Evolutionary conservation across 257 asterid genomes (phyloP), one percentile per base, ranked within the genome.

Genomic region (Penstemon newberryi): DNA sequence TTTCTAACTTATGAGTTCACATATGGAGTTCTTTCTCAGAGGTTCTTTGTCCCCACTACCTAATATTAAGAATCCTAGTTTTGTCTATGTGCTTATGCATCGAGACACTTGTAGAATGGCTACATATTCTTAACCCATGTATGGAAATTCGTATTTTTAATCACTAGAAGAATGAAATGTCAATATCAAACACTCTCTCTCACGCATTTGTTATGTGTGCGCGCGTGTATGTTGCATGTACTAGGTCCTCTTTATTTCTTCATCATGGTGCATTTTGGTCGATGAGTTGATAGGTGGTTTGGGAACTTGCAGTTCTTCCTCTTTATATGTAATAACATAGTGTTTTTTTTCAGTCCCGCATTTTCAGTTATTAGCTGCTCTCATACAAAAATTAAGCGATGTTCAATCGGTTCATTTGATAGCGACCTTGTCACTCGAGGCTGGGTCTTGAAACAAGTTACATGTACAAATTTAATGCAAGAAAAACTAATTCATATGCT

Each of bases 291-390:
- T 54, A 12, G 57, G 66, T 58, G 41, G 19, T 47, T 39, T 25
- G 7, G 15, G 49, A 66, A 60, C 69, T 73, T 60, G 44, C 52
- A 33, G 46, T 38, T 61, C 61, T 56, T 69, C 3, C 49, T 44
- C 33, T 43, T 4, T 25, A 1, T 13, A 41, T 55, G 54, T 47
- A 38, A 15, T 51, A 19, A 43, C 19, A 61, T 45, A 19, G 45
- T 19, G 50, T 2, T 50, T 25, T 8, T 5, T 12, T 50, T 12
- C 49, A 15, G 11, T 18, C 15, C 1, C 11, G 7, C 51, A 19
- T 25, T 47, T 46, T 40, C 12, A 25, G 12, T 56, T 40, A 7
- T 47, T 56, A 18, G 15, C 65, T 15, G 60, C 41, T 25, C 45
- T 5, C 13, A 42, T 63, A 19, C 25, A 46, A 72, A 47, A 61